Evolutionary conservation across 805 yeast genomes (phyloP).

Genomic region (Ogataea methanolica): DNA sequence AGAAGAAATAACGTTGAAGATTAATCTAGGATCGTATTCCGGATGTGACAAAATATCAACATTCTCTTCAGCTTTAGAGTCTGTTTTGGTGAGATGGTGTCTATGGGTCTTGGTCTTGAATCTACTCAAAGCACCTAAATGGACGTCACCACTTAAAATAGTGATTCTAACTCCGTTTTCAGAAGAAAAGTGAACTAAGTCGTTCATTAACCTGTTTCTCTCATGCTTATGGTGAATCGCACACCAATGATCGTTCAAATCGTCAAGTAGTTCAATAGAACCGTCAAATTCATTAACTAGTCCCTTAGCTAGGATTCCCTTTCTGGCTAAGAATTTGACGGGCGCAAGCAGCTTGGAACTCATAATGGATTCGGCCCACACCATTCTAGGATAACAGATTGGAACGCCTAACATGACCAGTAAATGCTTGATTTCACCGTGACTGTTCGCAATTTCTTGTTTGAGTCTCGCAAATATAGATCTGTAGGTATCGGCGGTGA

Average conservation of each 20-base stretch:
- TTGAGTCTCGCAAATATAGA: constrained; percentile 55
- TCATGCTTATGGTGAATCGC: constrained; percentile 81
- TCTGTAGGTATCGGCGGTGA: constrained; percentile 52
- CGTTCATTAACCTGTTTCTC: constrained; percentile 63
- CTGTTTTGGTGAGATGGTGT: constrained; percentile 34
- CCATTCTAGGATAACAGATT: constrained; percentile 88
- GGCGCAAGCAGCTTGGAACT: constrained; percentile 61
- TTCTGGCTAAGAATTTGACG: constrained; percentile 52
- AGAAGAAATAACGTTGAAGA: constrained; percentile 80
- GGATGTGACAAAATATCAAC: constrained; percentile 43
- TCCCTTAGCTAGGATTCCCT: constrained; percentile 62
- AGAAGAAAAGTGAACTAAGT: constrained; percentile 64
- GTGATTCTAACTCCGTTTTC: constrained; percentile 67
- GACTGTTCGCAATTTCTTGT: constrained; percentile 45
- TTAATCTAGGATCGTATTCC: constrained; percentile 66
- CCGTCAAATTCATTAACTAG: constrained; percentile 92
- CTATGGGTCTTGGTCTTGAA: constrained; percentile 53
- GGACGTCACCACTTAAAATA: constrained; percentile 90
- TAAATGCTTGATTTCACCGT: constrained; percentile 65
- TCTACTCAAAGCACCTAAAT: constrained; percentile 79
- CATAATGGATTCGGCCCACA: constrained; percentile 79
- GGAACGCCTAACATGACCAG: constrained; percentile 90
- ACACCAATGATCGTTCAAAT: constrained; percentile 96
- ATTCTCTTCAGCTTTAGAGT: constrained; percentile 34
- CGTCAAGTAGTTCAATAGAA: constrained; percentile 84